A percentile compares a stretch with the other conserved stretches of the same genome.
Evolutionary conservation across 1,284 basidiomycete genomes (phyloP).

Genomic region (Fistulinella cinereoalba): DNA sequence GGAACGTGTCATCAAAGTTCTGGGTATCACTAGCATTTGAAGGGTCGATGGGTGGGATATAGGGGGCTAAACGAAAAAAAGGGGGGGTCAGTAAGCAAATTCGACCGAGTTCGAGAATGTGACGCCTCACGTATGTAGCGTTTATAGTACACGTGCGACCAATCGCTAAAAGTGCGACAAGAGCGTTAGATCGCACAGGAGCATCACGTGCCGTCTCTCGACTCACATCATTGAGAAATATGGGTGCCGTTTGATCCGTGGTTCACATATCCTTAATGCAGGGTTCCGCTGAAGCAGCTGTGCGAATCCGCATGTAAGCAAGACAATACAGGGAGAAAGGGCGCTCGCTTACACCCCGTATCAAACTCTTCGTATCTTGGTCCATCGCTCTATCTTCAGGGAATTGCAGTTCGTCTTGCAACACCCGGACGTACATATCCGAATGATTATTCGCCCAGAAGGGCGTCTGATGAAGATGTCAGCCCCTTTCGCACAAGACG

Average conservation of each 20-base stretch:
- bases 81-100: slow-evolving; percentile 15
- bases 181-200: slow-evolving; percentile 10
- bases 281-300: slow-evolving; percentile 92
- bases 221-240: slow-evolving; percentile 95
- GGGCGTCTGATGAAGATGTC: slow-evolving; percentile 62
- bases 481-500: slow-evolving; percentile 14
- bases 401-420: slow-evolving; percentile 87
- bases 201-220: slow-evolving; percentile 1
- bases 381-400: slow-evolving; percentile 89
- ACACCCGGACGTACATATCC: slow-evolving; percentile 90
- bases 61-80: slow-evolving; percentile 66
- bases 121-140: slow-evolving; percentile 79
- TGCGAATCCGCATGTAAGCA: slow-evolving; percentile 17
- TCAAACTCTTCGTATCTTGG: slow-evolving; percentile 90
- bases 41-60: slow-evolving; percentile 92
- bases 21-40: slow-evolving; percentile 93
- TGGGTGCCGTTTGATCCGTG: slow-evolving; percentile 89
- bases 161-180: slow-evolving; percentile 59
- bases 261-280: slow-evolving; percentile 85
- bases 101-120: slow-evolving; percentile 3
- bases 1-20: slow-evolving; percentile 96
- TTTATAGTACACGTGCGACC: slow-evolving; percentile 91
- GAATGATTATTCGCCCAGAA: slow-evolving; percentile 93
- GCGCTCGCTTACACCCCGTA: slow-evolving; percentile 78
- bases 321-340: not conserved